Evolutionary conservation across 2,329 filamentous ascomycete genomes (phyloP), one percentile per base, ranked within the genome.

Genomic region (Aureobasidium lini): DNA sequence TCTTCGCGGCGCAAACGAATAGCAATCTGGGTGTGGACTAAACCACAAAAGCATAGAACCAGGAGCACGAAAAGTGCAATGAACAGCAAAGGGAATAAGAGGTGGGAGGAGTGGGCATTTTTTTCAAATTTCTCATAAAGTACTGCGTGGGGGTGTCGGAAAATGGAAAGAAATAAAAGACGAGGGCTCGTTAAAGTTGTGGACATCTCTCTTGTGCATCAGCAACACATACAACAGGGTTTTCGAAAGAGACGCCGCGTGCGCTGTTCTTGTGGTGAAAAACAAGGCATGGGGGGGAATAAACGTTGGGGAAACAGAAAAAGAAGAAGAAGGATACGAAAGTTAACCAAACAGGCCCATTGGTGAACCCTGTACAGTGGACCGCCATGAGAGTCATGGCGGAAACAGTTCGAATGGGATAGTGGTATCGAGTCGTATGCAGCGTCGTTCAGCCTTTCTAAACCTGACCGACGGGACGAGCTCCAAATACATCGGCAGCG

Each of bases 51-150:
- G 4, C 16, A 36, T 2, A 37, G 40, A 28, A 37, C 28, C 44
- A 28, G 32, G 18, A 37, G 47, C 47, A 49, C 6, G 31, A n/a
- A 29, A 18, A 31, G 15, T 48, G 32, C 8, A 40, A 46, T n/a
- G 32, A 10, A 13, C 11, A 32, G 9, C n/a, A 28, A 15, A 23
- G 15, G 28, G 28, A 34, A 49, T 10, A 49, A 32, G 23, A 32
- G 47, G 36, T 16, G 29, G 23, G 47, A 15, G n/a, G 23, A 16
- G 47, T 37, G 50, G 50, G 29, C 39, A 44, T 44, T 56, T 56
- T 54, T 56, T 56, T 56, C 50, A 23, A 43, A 28, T 54, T 54
- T 54, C 50, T 56, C 52, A 31, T 56, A 40, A 43, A 47, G 46
- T 43, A 43, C 39, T 54, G 50, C 50, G 39, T 54, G 34, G 47